These are phyloP conservation scores for Phytophthora hibernalis DNA, from an alignment of 352 stramenopile species.

Conservation along the genomic window DNA sequence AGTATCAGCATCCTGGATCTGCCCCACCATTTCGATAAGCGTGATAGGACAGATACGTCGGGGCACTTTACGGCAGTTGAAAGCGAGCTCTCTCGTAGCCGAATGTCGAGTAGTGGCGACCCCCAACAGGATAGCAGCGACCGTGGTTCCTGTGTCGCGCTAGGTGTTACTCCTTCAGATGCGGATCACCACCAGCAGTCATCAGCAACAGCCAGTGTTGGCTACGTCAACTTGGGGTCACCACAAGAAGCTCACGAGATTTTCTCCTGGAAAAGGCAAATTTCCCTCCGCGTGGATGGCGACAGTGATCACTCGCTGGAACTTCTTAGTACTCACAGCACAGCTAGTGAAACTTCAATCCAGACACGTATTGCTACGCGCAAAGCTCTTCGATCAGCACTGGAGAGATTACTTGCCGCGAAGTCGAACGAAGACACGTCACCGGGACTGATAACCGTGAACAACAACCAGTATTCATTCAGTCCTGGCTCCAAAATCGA, in stretches of 20 bases:
- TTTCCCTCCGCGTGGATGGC: slow-evolving; percentile 7
- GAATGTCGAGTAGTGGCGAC: slow-evolving; percentile 21
- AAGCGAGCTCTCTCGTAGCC: slow-evolving; percentile 38
- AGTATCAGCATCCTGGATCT: slow-evolving; percentile 32
- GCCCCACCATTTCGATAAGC: slow-evolving; percentile 35
- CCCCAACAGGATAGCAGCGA: slow-evolving; percentile 20
- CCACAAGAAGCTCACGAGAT: slow-evolving; percentile 3
- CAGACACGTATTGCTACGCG: slow-evolving; percentile 22
- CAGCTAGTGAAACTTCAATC: slow-evolving; percentile 17
- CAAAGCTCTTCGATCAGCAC: slow-evolving; percentile 25
- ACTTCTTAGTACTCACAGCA: slow-evolving; percentile 24
- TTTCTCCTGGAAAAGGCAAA: slow-evolving; percentile 3
- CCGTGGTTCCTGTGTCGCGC: slow-evolving; percentile 18
- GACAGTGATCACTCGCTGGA: slow-evolving; percentile 34
- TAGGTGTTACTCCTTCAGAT: slow-evolving; percentile 20
- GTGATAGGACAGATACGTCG: slow-evolving; percentile 31
- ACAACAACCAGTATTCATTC: slow-evolving; percentile 41
- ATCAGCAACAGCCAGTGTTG: slow-evolving; percentile 2
- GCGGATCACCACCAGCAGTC: not conserved
- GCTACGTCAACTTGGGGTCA: slow-evolving; percentile 12
- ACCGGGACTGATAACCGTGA: slow-evolving; percentile 39
- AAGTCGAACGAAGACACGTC: not conserved
- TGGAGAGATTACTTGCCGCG: slow-evolving; percentile 31
- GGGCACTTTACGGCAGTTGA: slow-evolving; percentile 34
- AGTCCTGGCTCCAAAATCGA: slow-evolving; percentile 28